Conservation (phyloP, 1,139 yeast genomes). For the Suhomyces coccinellae region DNA sequence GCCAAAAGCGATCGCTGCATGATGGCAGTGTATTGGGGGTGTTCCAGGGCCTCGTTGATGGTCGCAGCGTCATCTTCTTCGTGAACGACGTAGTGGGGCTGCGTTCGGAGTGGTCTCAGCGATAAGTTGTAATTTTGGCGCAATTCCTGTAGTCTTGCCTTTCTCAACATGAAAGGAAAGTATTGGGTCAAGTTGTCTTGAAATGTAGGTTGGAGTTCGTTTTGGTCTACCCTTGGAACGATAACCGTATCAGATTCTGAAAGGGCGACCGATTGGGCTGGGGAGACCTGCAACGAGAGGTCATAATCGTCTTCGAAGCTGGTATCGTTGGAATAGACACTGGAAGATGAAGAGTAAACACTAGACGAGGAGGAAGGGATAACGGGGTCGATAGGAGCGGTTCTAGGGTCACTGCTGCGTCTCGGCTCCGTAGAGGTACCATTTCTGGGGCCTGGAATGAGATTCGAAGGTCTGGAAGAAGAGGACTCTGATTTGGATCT, state of each 20-base stretch:
- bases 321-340: not conserved
- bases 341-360: not conserved
- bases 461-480: not conserved
- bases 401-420: too few relatives aligned
- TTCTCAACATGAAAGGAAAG: conserved; percentile 38
- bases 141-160: conserved; percentile 21
- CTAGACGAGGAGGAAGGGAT: not conserved
- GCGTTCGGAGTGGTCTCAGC: too few relatives aligned
- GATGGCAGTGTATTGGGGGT: conserved; percentile 7
- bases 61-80: conserved; percentile 21
- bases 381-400: not conserved
- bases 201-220: conserved; percentile 38
- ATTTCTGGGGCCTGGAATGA: not conserved
- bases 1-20: conserved; percentile 15
- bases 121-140: not conserved
- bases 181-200: conserved; percentile 41
- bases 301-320: conserved; percentile 1
- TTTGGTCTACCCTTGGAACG: conserved; percentile 18
- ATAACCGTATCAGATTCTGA: conserved; percentile 25
- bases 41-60: conserved; percentile 21
- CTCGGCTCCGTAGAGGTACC: too few relatives aligned
- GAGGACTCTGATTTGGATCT: not conserved
- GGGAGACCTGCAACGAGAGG: conserved; percentile 2
- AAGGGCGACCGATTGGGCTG: conserved; percentile 15
- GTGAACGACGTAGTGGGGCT: not conserved